Percentiles rank a stretch among this genome's conserved stretches.
These are phyloP conservation scores for Boletus rubroflammeus DNA, from an alignment of 768 basidiomycete genomes.

Conservation along the genomic window DNA sequence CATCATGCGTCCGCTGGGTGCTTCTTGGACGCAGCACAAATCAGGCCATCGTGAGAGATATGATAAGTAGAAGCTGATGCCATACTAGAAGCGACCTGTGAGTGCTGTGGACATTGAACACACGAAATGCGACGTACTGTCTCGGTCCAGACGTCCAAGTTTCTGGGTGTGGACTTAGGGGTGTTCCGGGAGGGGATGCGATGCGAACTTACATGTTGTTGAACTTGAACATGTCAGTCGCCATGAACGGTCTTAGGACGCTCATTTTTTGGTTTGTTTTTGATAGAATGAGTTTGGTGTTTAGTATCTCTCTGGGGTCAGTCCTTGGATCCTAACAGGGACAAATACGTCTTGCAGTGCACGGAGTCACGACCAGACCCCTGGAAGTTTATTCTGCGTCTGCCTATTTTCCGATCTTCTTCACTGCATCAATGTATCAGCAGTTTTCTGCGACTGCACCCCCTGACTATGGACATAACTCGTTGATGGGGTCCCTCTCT, in stretches of 20 bases:
- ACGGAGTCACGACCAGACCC: constrained; percentile 31
- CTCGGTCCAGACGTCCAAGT: constrained; percentile 96
- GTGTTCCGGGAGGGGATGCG: background rate
- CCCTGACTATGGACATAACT: constrained; percentile 33
- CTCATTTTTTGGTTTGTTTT: too few relatives aligned
- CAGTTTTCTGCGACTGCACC: constrained; percentile 33
- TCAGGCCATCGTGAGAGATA: constrained; percentile 94
- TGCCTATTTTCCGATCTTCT: constrained; percentile 22
- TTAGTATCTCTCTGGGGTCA: too few relatives aligned
- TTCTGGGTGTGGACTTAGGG: constrained; percentile 45
- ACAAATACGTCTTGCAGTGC: constrained; percentile 27
- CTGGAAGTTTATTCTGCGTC: constrained; percentile 26
- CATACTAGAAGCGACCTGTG: constrained; percentile 52
- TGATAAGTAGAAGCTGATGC: constrained; percentile 81
- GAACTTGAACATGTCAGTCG: constrained; percentile 88
- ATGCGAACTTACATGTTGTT: constrained; percentile 70
- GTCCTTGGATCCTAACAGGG: constrained; percentile 27
- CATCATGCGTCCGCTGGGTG: constrained; percentile 81
- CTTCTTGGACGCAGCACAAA: constrained; percentile 78
- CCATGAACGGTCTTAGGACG: constrained; percentile 79
- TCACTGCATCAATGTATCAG: constrained; percentile 32
- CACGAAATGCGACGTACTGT: constrained; percentile 54
- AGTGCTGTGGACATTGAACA: background rate
- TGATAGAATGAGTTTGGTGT: too few relatives aligned
- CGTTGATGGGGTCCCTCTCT: constrained; percentile 31